These are phyloP conservation scores for Aquilaria sinensis DNA, from an alignment of 345 rosid species.

Conservation along the genomic window DNA sequence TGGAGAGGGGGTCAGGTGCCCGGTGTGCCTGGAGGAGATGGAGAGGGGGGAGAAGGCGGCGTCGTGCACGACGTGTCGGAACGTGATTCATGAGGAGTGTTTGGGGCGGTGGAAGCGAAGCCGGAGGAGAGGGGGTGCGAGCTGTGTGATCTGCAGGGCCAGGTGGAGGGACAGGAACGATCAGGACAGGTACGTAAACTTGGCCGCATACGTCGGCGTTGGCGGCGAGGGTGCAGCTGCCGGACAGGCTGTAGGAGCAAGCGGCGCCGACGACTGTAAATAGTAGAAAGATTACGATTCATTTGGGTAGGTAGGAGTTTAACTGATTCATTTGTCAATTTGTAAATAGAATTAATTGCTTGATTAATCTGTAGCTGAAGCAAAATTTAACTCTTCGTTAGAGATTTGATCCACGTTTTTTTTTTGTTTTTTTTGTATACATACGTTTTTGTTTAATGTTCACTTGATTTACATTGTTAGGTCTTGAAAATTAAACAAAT, in stretches of 20 bases:
- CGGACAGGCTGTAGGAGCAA: constrained; percentile 2
- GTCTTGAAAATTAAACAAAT: too few relatives aligned
- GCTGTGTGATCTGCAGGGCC: constrained; percentile 75
- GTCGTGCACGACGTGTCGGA: constrained; percentile 62
- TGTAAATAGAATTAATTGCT: neutral
- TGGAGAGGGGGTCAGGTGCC: constrained; percentile 39
- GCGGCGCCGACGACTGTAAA: constrained; percentile 10
- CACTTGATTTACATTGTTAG: too few relatives aligned
- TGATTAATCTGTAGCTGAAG: neutral
- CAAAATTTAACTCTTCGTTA: neutral
- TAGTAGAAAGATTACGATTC: neutral
- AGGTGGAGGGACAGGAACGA: constrained; percentile 46
- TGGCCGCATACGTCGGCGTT: constrained; percentile 44
- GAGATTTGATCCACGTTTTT: neutral
- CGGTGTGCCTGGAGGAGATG: constrained; percentile 73
- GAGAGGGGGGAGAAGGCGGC: constrained; percentile 30
- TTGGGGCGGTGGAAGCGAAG: constrained; percentile 68
- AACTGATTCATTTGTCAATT: neutral
- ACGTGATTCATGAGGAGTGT: constrained; percentile 76
- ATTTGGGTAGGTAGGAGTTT: neutral
- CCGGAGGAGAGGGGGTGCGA: constrained; percentile 57
- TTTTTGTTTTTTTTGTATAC: too few relatives aligned
- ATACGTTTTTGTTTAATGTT: too few relatives aligned
- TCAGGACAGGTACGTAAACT: constrained; percentile 52
- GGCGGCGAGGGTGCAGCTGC: constrained; percentile 16